Evolutionary conservation across 1,284 basidiomycete species (phyloP).

Genomic region (Xerocomus alliaceus): DNA sequence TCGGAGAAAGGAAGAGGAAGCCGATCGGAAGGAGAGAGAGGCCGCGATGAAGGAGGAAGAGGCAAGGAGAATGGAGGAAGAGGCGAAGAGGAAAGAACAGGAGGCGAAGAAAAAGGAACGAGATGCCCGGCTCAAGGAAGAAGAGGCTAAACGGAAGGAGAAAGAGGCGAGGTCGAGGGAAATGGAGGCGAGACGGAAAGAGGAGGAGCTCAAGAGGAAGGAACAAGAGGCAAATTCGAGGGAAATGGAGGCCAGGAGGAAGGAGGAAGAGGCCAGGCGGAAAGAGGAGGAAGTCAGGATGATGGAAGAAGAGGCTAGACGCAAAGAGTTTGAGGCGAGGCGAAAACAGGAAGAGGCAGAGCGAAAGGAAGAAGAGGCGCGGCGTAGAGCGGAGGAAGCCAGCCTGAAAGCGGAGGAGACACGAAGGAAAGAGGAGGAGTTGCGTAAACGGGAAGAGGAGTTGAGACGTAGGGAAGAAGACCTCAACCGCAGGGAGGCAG

Average conservation of each 20-base stretch:
- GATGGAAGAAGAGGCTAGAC: slow-evolving; percentile 41
- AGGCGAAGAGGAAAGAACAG: slow-evolving; percentile 30
- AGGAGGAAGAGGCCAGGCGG: slow-evolving; percentile 35
- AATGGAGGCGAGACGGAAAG: slow-evolving; percentile 37
- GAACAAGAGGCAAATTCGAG: slow-evolving; percentile 34
- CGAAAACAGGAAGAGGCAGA: slow-evolving; percentile 44
- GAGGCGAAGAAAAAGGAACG: slow-evolving; percentile 33
- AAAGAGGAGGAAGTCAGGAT: slow-evolving; percentile 40
- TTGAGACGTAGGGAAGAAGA: slow-evolving; percentile 39
- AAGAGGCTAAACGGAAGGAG: slow-evolving; percentile 35
- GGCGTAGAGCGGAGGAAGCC: slow-evolving; percentile 40
- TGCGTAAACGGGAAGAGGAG: slow-evolving; percentile 49
- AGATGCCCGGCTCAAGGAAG: slow-evolving; percentile 28
- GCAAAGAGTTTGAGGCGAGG: slow-evolving; percentile 34
- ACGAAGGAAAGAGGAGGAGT: slow-evolving; percentile 42
- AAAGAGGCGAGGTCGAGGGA: slow-evolving; percentile 38
- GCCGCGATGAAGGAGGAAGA: slow-evolving; percentile 32
- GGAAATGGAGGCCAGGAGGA: slow-evolving; percentile 29
- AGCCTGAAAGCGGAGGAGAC: slow-evolving; percentile 30
- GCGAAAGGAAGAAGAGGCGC: slow-evolving; percentile 36
- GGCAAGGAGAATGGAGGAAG: slow-evolving; percentile 26
- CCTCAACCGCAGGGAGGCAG: slow-evolving; percentile 41
- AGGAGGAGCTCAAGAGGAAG: slow-evolving; percentile 39
- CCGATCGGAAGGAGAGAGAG: slow-evolving; percentile 31
- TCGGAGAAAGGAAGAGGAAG: slow-evolving; percentile 41